phyloP scores from a whole-genome alignment of 2,329 filamentous ascomycete species.

The Mycogone perniciosa region DNA sequence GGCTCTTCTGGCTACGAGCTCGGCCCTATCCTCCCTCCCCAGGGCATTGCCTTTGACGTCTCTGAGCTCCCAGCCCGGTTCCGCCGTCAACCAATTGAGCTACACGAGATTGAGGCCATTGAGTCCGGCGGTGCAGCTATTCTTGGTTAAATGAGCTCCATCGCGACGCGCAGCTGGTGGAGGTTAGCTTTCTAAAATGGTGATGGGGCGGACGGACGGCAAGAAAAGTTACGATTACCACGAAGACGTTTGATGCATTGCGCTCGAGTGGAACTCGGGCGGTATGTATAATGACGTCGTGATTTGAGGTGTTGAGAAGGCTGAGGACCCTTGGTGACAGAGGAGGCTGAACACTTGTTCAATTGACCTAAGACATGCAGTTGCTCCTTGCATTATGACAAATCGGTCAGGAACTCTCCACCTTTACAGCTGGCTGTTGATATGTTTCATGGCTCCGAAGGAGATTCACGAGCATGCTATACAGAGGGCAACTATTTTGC shows the following conservation, averaged over 20 bases:
- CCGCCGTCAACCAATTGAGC: constrained; percentile 64
- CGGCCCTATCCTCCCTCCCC: constrained; percentile 62
- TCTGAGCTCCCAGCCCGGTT: constrained; percentile 82
- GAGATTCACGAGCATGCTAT: neutral
- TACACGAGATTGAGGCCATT: constrained; percentile 89
- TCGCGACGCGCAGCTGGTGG: neutral
- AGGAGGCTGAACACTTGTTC: neutral
- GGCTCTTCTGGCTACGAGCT: constrained; percentile 61
- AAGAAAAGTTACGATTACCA: neutral
- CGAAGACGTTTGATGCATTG: neutral
- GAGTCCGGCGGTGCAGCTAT: constrained; percentile 80
- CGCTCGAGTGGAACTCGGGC: neutral
- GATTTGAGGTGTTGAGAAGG: neutral
- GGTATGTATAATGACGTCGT: neutral
- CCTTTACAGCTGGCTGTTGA: constrained; percentile 1
- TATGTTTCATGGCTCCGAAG: neutral
- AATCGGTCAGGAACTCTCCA: neutral
- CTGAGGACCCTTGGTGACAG: neutral
- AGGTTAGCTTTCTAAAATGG: neutral
- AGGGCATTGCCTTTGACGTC: constrained; percentile 81
- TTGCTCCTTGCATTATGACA: neutral
- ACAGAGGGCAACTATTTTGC: too few species aligned
- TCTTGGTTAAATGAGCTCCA: constrained; percentile 33
- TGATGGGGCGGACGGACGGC: neutral
- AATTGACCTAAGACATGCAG: neutral